Base-by-base conservation (phyloP, 2,329 filamentous ascomycete species). In the Reticulascus tulasneorum region DNA sequence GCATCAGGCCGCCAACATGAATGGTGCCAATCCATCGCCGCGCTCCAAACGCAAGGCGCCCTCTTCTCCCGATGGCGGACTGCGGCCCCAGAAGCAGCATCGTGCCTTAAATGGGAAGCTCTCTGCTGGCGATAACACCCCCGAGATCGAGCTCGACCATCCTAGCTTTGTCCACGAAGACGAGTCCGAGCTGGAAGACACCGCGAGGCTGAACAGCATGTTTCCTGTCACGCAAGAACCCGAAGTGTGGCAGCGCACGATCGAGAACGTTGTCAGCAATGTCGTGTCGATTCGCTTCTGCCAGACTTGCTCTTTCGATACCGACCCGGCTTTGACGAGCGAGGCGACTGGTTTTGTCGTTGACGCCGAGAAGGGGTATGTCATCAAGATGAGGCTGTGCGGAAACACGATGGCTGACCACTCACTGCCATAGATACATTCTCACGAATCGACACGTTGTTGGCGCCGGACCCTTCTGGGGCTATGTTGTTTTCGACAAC, bases 221-320 rank as follows among this genome's bases (percentile, higher is more conserved):
- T 33, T 44, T 17, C 25, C 39, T n/a, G 33, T 42, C 12, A 17
- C 39, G 7, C 44, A 46, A 27, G 49, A 52, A 29, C 44, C 46
- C 15, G 47, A 27, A 43, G 90, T 94, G 66, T 98, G 93, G 93
- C 91, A 97, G 63, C 85, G 82, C 33, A 96, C 90, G 1, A 94
- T 97, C 42, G 90, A 96, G 62, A 84, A 81, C 44, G 93, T 98
- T 4, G 90, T 98, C 35, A 82, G 84, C 58, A 95, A 90, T 50
- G 93, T 97, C 13, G 93, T 98, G 32, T 95, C 91, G n/a, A 97
- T 98, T 53, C 86, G 94, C 49, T 98, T 98, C 68, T 97, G 91
- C 60, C 89, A 96, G 71, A 96, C 93, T 0, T 94, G 87, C 60
- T 90, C 91, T 17, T 98, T 98, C 60, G 93, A 98, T 60, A 97